Percentiles rank a stretch among this genome's conserved stretches.
These are phyloP conservation scores for Patellifolia procumbens DNA, from an alignment of 179 eudicot genomes.

Conservation along the genomic window DNA sequence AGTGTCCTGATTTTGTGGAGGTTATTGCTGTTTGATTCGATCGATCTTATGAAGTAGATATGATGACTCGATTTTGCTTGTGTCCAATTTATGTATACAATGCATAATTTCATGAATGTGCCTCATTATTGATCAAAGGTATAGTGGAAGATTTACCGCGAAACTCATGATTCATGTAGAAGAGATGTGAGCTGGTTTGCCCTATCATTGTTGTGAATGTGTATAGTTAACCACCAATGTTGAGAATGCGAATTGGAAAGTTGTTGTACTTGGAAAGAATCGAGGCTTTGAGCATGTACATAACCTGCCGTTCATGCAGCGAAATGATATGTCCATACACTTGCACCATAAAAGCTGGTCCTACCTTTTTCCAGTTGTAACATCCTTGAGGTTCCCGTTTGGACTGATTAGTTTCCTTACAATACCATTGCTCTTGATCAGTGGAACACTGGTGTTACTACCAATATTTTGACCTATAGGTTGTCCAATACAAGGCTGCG, in stretches of 20 bases:
- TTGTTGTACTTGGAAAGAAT: background rate
- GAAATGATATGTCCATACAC: background rate
- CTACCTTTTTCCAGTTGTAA: background rate
- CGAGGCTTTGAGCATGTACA: background rate
- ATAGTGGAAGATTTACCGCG: background rate
- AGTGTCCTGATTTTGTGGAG: background rate
- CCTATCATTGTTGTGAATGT: no score
- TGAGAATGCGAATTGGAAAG: background rate
- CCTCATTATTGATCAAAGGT: background rate
- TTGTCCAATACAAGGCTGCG: no score
- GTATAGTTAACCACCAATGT: background rate
- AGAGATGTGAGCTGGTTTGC: background rate
- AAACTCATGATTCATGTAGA: no score
- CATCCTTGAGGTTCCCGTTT: background rate
- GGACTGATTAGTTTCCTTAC: background rate
- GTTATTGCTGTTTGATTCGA: background rate
- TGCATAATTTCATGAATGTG: background rate
- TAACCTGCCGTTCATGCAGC: no score
- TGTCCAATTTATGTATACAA: background rate
- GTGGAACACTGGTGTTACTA: background rate
- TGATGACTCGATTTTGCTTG: background rate
- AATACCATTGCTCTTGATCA: background rate
- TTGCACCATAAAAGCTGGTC: background rate
- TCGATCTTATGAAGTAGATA: background rate
- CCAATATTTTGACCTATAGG: background rate